A percentile compares a stretch with the other conserved stretches of the same genome.
Conservation (phyloP, 78 protist genomes). For the Polysphondylium violaceum region DNA sequence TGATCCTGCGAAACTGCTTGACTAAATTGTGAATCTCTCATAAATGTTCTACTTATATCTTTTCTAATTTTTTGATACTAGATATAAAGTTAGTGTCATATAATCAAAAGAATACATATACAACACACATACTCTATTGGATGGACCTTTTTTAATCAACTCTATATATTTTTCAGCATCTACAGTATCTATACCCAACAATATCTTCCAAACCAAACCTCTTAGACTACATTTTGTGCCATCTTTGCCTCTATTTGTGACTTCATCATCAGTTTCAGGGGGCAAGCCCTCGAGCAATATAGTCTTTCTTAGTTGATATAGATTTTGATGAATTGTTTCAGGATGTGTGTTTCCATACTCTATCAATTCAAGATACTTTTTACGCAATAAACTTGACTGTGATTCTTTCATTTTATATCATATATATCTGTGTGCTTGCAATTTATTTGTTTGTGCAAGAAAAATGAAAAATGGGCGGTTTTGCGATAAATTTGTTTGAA, state of each 20-base stretch:
- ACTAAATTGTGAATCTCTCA: slow-evolving; percentile 38
- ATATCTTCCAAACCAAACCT: slow-evolving; percentile 69
- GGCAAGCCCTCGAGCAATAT: slow-evolving; percentile 57
- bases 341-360: slow-evolving; percentile 58
- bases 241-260: slow-evolving; percentile 21
- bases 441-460: neutral
- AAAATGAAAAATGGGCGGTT: neutral
- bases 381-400: neutral
- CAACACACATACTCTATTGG: slow-evolving; percentile 4
- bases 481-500: too few species aligned
- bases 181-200: slow-evolving; percentile 39
- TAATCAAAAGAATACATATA: neutral
- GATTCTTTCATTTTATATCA: neutral
- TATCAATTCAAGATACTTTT: slow-evolving; percentile 35
- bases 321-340: slow-evolving; percentile 41
- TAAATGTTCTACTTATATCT: slow-evolving; percentile 68
- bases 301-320: slow-evolving; percentile 55
- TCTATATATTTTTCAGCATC: slow-evolving; percentile 35
- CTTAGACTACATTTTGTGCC: slow-evolving; percentile 42
- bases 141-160: slow-evolving; percentile 46
- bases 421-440: too few species aligned
- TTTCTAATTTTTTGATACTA: slow-evolving; percentile 64
- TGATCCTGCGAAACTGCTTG: slow-evolving; percentile 63
- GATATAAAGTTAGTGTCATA: neutral
- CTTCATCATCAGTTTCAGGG: slow-evolving; percentile 46